A percentile compares a stretch with the other conserved stretches of the same genome.
phyloP scores from a whole-genome alignment of 2,329 filamentous ascomycete species.

The Alternaria incomplexa region DNA sequence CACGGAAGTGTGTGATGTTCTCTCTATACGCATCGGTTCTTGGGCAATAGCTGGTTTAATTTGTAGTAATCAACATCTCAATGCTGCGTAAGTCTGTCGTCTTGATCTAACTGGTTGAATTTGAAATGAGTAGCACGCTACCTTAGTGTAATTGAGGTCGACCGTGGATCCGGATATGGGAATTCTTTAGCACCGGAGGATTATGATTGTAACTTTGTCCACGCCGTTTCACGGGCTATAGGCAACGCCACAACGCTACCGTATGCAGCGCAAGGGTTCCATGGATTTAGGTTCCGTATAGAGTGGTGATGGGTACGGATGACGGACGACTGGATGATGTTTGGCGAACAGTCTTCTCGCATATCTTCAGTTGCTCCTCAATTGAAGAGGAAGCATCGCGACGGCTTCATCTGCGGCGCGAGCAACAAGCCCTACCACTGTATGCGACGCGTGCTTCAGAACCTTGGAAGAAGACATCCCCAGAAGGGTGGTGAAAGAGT shows the following conservation, averaged over 20 bases:
- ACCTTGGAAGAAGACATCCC: background rate
- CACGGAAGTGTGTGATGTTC: slow-evolving; percentile 17
- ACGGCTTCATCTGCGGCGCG: slow-evolving; percentile 47
- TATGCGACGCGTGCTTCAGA: background rate
- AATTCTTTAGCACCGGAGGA: background rate
- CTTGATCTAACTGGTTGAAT: background rate
- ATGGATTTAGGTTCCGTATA: background rate
- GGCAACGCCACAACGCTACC: background rate
- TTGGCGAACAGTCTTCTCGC: background rate
- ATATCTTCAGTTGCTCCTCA: background rate
- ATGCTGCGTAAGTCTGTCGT: background rate
- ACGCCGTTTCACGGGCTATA: background rate
- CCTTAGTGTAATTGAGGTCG: background rate
- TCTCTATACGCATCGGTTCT: background rate
- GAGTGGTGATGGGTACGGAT: background rate
- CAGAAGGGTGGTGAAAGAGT: background rate
- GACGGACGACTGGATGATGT: background rate
- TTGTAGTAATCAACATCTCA: background rate
- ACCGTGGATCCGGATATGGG: background rate
- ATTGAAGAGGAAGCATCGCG: slow-evolving; percentile 57
- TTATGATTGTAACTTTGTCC: background rate
- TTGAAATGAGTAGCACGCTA: slow-evolving; percentile 19
- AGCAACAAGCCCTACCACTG: background rate
- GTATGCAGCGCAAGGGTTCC: background rate
- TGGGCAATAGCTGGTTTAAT: background rate